Percentiles rank a stretch among this genome's conserved stretches.
Conservation (phyloP, 495 filamentous ascomycete genomes). For the Chaetomidium leptoderma region DNA sequence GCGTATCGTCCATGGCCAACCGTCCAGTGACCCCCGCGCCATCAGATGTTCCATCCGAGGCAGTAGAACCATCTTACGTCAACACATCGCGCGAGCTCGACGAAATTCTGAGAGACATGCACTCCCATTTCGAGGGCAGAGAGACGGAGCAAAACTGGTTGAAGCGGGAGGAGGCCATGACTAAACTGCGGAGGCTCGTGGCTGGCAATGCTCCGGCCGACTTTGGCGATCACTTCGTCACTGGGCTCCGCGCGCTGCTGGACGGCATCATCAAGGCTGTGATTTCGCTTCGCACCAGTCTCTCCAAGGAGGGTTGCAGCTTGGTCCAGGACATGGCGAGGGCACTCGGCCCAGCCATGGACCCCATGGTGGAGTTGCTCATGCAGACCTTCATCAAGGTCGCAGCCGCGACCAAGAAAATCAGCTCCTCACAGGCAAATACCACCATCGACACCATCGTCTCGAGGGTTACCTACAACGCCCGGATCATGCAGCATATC, state of each 20-base stretch:
- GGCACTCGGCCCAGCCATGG: slow-evolving; percentile 69
- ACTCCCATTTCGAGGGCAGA: slow-evolving; percentile 75
- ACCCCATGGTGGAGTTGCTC: slow-evolving; percentile 84
- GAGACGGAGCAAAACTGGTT: slow-evolving; percentile 91
- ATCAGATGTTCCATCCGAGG: slow-evolving; percentile 56
- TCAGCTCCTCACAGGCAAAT: slow-evolving; percentile 75
- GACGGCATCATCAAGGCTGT: slow-evolving; percentile 89
- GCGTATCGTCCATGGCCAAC: slow-evolving; percentile 47
- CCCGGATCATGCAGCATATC: slow-evolving; percentile 78
- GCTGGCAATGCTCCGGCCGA: slow-evolving; percentile 81
- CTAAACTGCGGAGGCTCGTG: slow-evolving; percentile 69
- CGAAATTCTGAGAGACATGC: slow-evolving; percentile 76
- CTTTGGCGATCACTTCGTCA: slow-evolving; percentile 63
- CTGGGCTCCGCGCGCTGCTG: slow-evolving; percentile 65
- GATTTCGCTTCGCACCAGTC: slow-evolving; percentile 80
- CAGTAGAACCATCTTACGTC: slow-evolving; percentile 74
- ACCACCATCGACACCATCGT: slow-evolving; percentile 70
- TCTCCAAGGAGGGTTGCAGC: slow-evolving; percentile 78
- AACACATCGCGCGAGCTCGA: slow-evolving; percentile 79
- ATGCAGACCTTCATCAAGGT: slow-evolving; percentile 87
- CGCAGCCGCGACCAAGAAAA: slow-evolving; percentile 83
- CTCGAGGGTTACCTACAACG: slow-evolving; percentile 68
- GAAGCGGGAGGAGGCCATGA: slow-evolving; percentile 71
- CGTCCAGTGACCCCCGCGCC: slow-evolving; percentile 47
- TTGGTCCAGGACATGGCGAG: slow-evolving; percentile 82